Conservation (phyloP, 1,284 basidiomycete genomes). For the Rhodotorula sp. region DNA sequence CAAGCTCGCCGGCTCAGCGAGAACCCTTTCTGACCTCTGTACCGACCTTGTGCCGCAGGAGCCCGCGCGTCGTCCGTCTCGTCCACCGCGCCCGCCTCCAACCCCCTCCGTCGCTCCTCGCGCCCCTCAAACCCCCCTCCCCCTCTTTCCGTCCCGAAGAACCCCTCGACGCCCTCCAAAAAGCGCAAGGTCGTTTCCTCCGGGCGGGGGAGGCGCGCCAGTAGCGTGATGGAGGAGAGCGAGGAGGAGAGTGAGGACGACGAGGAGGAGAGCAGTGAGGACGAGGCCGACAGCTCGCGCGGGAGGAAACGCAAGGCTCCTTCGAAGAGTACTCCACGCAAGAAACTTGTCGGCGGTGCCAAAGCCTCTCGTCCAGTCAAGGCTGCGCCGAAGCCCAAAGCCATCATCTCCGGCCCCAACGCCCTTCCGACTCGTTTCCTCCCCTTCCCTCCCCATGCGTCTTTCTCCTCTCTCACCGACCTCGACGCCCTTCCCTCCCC, state of each 20-base stretch:
- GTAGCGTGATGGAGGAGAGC: background rate
- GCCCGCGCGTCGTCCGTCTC: slow-evolving; percentile 19
- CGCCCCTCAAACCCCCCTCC: slow-evolving; percentile 45
- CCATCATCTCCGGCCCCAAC: slow-evolving; percentile 26
- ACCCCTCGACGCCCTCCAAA: slow-evolving; percentile 36
- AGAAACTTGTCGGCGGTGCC: background rate
- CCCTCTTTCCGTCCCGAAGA: slow-evolving; percentile 16
- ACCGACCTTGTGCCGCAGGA: slow-evolving; percentile 3
- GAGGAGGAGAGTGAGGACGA: background rate
- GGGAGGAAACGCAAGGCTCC: background rate
- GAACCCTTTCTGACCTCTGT: too few species aligned
- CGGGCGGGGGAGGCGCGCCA: slow-evolving; percentile 5
- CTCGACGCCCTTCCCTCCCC: slow-evolving; percentile 6
- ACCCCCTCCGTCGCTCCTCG: slow-evolving; percentile 38
- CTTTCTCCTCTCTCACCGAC: background rate
- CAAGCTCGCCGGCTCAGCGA: background rate
- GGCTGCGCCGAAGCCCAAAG: slow-evolving; percentile 8
- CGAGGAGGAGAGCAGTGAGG: slow-evolving; percentile 4
- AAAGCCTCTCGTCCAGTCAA: background rate
- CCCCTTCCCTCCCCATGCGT: slow-evolving; percentile 10
- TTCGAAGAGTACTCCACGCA: background rate
- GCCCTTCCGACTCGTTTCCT: slow-evolving; percentile 18
- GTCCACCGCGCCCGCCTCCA: background rate
- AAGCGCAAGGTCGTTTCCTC: background rate
- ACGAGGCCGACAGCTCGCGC: background rate